Base-by-base conservation (phyloP, 1,139 yeast genomes). In the Debaryomyces sp. region DNA sequence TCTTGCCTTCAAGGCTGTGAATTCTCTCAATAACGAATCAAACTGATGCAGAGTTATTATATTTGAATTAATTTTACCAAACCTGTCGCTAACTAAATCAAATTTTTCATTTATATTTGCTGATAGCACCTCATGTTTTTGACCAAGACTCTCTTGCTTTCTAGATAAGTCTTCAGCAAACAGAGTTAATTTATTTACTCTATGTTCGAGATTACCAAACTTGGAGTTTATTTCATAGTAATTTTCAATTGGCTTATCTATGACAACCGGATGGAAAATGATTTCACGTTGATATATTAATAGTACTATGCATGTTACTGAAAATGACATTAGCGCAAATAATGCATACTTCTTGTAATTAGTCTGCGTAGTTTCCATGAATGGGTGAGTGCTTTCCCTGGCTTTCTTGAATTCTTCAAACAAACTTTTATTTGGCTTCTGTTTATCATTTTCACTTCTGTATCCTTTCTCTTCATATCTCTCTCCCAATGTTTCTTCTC, bases 131-230 rank as follows among this genome's bases (percentile, higher is more conserved):
- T 61, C 62, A 13, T 52, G 50, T 27, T 52, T 58, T 6, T 57
- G 34, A 32, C 53, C 57, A 5, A 60, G 35, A 13, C 42, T 41
- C n/a, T 60, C 60, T 21, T 61, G 65, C 27, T 57, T 50, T 29
- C 50, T 47, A 17, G 54, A 45, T 6, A 62, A 36, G 13, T 50
- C 51, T 17, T 41, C 29, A 8, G 56, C 50, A 6, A 50, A 44
- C 27, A 58, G 59, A 40, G 51, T 50, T 12, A 68, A 47, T 34
- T 57, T 53, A 18, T 56, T 52, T 18, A 63, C 53, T 46, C 56
- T 55, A 15, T 46, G 45, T 44, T 64, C 66, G n/a, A 65, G 47
- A 2, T 39, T 37, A 35, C 55, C 48, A 30, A 65, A 58, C 39
- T 59, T 58, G 6, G 59, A 50, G 42, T 55, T 54, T 12, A 63